Base-by-base conservation (phyloP, 108 stramenopile species). In the Mediolabrus comicus region DNA sequence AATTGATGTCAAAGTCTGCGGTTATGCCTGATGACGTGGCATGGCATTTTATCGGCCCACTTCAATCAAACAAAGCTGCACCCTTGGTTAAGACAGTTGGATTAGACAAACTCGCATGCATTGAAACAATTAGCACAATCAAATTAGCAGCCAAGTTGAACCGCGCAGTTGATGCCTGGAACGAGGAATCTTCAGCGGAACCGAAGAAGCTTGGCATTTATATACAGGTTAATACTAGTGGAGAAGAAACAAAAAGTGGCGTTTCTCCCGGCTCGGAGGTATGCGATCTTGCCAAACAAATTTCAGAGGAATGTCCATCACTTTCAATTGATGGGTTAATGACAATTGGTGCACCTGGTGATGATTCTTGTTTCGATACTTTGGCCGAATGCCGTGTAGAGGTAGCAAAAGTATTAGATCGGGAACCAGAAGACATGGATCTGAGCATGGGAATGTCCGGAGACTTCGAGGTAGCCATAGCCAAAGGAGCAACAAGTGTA, bases 391-490 rank as follows among this genome's bases (percentile, higher is more conserved):
- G 87, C 60, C 80, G 91, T 10, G 82, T 83, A 29, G 52, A 84
- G 27, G 83, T 86, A 9, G 74, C 87, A 2, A 81, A 32, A 19
- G 72, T 76, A 29, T 65, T 87, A 17, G 78, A 58, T 13, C 16
- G 82, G 53, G 74, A 84, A 24, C 53, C 72, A 13, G 62, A 67
- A 22, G 68, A 64, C 2, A 61, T 98, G 51, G 96, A 91, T 59
- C 69, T 99, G 57, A 91, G 89, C 68, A 99, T 99, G 99, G 99
- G 99, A 67, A 99, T 99, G 99, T 92, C 90, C 26, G 95, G 89
- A 5, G 99, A 99, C 73, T 99, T 87, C 65, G 95, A 93, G 69
- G 84, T 87, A 36, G 99, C 99, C 28, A 98, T 99, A 82, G 81
- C 79, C 49, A 82, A 82, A 62, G 99, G 97, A 22, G 83, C 96